Conservation (phyloP, 768 basidiomycete genomes). For the Calocybe indica region DNA sequence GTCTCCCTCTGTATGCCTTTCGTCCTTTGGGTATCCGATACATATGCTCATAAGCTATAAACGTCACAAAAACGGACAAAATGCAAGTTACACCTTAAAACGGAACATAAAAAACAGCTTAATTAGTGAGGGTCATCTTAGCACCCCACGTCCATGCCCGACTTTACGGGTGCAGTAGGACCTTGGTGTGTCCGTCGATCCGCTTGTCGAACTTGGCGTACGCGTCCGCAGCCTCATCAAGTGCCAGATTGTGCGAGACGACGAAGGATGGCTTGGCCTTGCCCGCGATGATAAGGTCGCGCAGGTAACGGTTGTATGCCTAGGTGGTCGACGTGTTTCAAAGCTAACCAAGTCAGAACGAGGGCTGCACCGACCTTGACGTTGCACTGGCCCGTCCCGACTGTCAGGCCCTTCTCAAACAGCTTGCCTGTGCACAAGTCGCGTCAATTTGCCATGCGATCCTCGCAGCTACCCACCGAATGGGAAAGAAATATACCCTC, state of each 20-base stretch:
- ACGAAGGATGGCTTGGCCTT: conserved; percentile 50
- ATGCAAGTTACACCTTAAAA: not conserved
- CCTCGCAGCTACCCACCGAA: conserved; percentile 25
- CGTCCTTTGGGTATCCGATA: no score
- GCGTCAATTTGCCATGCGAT: not conserved
- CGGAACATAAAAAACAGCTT: not conserved
- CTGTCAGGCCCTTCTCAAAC: conserved; percentile 49
- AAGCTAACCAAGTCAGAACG: not conserved
- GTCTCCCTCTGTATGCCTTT: no score
- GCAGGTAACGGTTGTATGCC: conserved; percentile 47
- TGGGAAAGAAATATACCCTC: conserved; percentile 48
- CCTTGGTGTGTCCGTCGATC: conserved; percentile 49
- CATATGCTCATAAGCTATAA: no score
- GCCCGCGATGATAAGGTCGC: conserved; percentile 49
- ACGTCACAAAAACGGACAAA: not conserved
- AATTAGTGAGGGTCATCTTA: not conserved
- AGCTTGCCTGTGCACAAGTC: conserved; percentile 22
- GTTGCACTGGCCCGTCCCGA: conserved; percentile 53
- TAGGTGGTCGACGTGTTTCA: conserved; percentile 10
- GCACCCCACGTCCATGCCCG: no score
- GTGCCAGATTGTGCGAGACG: conserved; percentile 44
- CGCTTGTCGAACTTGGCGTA: conserved; percentile 51
- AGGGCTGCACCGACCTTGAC: conserved; percentile 32
- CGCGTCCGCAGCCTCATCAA: conserved; percentile 42
- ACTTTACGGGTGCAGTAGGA: conserved; percentile 40